Conservation (phyloP, 495 filamentous ascomycete genomes). For the Aspergillus ostianus region DNA sequence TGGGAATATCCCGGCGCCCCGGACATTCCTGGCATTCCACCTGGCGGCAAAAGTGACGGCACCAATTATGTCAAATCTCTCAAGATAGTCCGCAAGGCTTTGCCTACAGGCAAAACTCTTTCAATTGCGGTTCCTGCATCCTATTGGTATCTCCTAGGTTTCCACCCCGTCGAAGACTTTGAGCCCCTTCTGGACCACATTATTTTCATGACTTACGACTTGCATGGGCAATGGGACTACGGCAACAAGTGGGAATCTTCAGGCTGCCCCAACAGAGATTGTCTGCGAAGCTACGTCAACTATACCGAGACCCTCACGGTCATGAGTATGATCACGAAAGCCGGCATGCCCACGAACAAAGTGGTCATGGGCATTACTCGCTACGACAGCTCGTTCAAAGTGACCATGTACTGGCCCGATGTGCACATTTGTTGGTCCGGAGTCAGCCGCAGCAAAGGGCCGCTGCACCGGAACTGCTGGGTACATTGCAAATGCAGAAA, state of each 20-base stretch:
- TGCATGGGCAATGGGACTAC: conserved; percentile 38
- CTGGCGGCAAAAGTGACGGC: conserved; percentile 24
- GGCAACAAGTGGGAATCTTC: conserved; percentile 16
- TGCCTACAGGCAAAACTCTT: conserved; percentile 17
- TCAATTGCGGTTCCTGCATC: conserved; percentile 23
- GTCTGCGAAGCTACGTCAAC: conserved; percentile 44
- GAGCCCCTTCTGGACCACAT: conserved; percentile 26
- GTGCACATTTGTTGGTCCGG: conserved; percentile 10
- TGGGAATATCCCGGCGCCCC: conserved; percentile 41
- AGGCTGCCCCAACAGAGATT: conserved; percentile 38
- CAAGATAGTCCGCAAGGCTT: conserved; percentile 1
- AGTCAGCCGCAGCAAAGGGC: conserved; percentile 5
- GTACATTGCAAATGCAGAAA: conserved; percentile 24
- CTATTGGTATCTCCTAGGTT: conserved; percentile 29
- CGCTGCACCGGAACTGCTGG: conserved; percentile 21
- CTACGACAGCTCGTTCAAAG: conserved; percentile 25
- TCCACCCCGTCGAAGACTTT: conserved; percentile 26
- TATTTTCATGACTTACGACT: conserved; percentile 37
- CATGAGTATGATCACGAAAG: conserved; percentile 51
- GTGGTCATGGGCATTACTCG: conserved; percentile 37
- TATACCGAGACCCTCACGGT: conserved; percentile 38
- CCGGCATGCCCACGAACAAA: conserved; percentile 40
- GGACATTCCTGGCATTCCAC: conserved; percentile 39
- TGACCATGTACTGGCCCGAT: conserved; percentile 15
- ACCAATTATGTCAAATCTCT: conserved; percentile 33